Evolutionary conservation across 169 alveolate genomes (phyloP).

Genomic region (Cyclospora cayetanensis): DNA sequence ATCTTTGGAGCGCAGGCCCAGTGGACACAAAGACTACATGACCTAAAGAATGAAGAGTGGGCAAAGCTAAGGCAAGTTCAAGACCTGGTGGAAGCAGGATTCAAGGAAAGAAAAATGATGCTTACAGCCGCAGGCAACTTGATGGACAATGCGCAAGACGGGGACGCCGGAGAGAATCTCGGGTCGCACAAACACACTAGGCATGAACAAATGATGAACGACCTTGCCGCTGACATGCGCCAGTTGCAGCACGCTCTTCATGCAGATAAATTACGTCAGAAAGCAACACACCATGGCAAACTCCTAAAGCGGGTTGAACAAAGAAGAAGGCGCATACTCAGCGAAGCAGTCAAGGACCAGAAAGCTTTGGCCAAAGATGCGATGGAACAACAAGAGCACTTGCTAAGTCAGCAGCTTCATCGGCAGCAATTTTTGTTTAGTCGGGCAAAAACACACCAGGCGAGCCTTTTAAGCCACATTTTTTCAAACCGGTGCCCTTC

Average conservation of each 20-base stretch:
- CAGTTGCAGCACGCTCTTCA: slow-evolving; percentile 14
- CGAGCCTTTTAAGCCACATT: no score
- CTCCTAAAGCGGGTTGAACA: slow-evolving; percentile 36
- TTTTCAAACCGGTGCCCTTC: no score
- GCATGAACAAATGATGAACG: slow-evolving; percentile 29
- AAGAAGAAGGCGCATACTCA: slow-evolving; percentile 23
- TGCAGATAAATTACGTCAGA: slow-evolving; percentile 52
- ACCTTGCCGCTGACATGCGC: slow-evolving; percentile 38
- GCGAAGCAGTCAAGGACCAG: slow-evolving; percentile 30
- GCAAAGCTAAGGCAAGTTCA: slow-evolving; percentile 33
- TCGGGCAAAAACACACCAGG: slow-evolving; percentile 56
- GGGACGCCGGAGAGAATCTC: not conserved
- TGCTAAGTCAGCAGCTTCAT: slow-evolving; percentile 57
- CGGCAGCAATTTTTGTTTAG: slow-evolving; percentile 29
- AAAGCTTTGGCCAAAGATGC: slow-evolving; percentile 36
- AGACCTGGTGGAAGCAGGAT: slow-evolving; percentile 46
- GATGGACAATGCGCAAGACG: not conserved
- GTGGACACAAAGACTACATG: slow-evolving; percentile 56
- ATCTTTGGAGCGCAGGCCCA: slow-evolving; percentile 42
- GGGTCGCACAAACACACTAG: not conserved
- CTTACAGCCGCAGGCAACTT: slow-evolving; percentile 14
- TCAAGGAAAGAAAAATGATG: slow-evolving; percentile 52
- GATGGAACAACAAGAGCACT: slow-evolving; percentile 38
- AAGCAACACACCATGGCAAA: not conserved
- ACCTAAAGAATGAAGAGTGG: slow-evolving; percentile 52